Evolutionary conservation across 176 grass and related monocot genomes (phyloP), one percentile per base, ranked within the genome.

Genomic region (Zizania latifolia): DNA sequence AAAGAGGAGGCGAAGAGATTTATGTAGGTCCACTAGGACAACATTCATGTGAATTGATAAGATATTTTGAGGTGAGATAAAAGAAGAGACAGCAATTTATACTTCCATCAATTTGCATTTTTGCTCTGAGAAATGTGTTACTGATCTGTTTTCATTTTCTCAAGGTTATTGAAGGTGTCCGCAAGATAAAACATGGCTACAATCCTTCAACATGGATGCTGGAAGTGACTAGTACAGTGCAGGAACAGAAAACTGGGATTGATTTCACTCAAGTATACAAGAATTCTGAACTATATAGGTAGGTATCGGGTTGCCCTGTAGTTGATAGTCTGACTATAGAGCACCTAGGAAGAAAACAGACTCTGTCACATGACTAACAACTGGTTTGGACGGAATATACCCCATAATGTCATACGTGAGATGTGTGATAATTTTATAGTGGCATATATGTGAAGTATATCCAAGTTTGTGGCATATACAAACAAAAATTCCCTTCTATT

Each of bases 171-270:
- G 19, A 72, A 55, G 69, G 31, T 35, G 46, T 72, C 31, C 35
- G 46, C 69, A 72, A 72, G 34, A 72, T 72, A 23, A 72, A 72
- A 55, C 30, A 54, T 72, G 31, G 69, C 10, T 72, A 72, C 46
- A 55, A 72, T 55, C 69, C 69, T 23, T 46, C 69, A 72, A 72
- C 69, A 15, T 72, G 69, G 69, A 72, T 72, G 69, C 2, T 72
- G 6, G 69, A 72, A 55, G n/a, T 72, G 11, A 55, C 69, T 8
- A 36, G 46, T 8, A 2, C 14, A 11, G 7, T 50, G 29, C 46
- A 72, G 8, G 69, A 72, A 55, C 46, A 72, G 5, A 9, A 24
- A 0, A 35, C 53, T 23, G 46, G n/a, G 21, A 31, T 72, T 23
- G 44, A 72, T 50, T 72, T 72, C 10, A 72, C 30, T 36, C 10